Percentiles rank a stretch among this genome's conserved stretches.
Conservation (phyloP, 2,329 filamentous ascomycete species). For the Colletotrichum sp. region DNA sequence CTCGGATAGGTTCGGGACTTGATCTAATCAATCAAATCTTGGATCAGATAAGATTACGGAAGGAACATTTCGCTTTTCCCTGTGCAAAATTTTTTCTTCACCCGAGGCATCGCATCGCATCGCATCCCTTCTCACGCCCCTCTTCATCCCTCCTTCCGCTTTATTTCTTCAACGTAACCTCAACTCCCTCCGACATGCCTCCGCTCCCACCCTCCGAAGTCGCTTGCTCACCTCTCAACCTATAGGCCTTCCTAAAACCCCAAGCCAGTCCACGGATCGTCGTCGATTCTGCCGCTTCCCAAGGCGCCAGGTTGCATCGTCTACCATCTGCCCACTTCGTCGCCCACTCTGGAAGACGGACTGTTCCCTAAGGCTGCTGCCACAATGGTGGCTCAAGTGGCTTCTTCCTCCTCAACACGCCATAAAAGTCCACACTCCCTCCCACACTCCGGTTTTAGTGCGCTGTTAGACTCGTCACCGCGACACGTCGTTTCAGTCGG, state of each 20-base stretch:
- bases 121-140: background rate
- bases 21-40: constrained; percentile 23
- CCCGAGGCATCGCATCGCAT: background rate
- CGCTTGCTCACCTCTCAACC: background rate
- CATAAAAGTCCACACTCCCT: background rate
- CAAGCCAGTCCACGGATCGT: background rate
- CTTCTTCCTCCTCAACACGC: background rate
- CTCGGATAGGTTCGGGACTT: constrained; percentile 7
- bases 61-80: background rate
- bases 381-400: background rate
- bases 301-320: constrained; percentile 16
- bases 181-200: background rate
- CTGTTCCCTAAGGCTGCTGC: background rate
- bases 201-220: background rate
- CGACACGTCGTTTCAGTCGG: background rate
- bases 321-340: background rate
- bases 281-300: background rate
- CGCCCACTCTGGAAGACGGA: background rate
- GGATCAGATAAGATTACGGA: constrained; percentile 22
- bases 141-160: background rate
- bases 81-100: constrained; percentile 3
- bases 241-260: background rate
- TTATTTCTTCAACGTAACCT: background rate
- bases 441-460: background rate
- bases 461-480: background rate